phyloP scores from a whole-genome alignment of 345 rosid species.

The thale cress (Arabidopsis thaliana) region DNA sequence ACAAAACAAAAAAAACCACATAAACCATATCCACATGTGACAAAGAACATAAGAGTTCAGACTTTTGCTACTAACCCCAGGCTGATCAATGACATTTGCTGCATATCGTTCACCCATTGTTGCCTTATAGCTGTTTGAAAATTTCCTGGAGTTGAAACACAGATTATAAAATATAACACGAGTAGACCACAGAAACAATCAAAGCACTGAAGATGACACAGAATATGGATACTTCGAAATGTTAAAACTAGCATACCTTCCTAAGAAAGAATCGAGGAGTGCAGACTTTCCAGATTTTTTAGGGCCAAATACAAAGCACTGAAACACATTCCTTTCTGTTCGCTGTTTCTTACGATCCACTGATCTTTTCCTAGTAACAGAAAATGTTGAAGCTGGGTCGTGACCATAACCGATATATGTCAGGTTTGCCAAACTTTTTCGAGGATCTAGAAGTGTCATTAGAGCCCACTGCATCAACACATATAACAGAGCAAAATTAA shows the following conservation, averaged over 20 bases:
- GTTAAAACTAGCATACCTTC: conserved; percentile 54
- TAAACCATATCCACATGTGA: conserved; percentile 23
- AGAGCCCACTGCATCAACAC: conserved; percentile 71
- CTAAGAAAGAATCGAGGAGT: conserved; percentile 66
- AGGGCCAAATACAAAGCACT: conserved; percentile 76
- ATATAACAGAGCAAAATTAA: conserved; percentile 36
- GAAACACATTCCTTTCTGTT: conserved; percentile 74
- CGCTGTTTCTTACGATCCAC: conserved; percentile 74
- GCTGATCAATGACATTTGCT: conserved; percentile 65
- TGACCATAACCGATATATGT: conserved; percentile 75
- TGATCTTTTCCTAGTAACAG: conserved; percentile 68
- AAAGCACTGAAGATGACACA: not conserved
- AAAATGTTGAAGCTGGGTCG: conserved; percentile 63
- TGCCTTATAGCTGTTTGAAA: conserved; percentile 52
- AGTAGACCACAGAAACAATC: conserved; percentile 15
- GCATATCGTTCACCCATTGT: conserved; percentile 60
- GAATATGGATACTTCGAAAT: not conserved
- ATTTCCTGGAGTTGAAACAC: conserved; percentile 60
- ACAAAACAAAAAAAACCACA: not conserved
- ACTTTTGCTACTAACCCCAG: conserved; percentile 60
- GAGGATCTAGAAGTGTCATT: conserved; percentile 74
- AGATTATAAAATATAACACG: conserved; percentile 21
- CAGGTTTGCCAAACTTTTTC: conserved; percentile 65
- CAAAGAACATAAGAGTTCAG: conserved; percentile 1
- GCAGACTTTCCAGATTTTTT: conserved; percentile 78